Base-by-base conservation (phyloP, 164 flowering plant genomes). In the Chimonanthus praecox region DNA sequence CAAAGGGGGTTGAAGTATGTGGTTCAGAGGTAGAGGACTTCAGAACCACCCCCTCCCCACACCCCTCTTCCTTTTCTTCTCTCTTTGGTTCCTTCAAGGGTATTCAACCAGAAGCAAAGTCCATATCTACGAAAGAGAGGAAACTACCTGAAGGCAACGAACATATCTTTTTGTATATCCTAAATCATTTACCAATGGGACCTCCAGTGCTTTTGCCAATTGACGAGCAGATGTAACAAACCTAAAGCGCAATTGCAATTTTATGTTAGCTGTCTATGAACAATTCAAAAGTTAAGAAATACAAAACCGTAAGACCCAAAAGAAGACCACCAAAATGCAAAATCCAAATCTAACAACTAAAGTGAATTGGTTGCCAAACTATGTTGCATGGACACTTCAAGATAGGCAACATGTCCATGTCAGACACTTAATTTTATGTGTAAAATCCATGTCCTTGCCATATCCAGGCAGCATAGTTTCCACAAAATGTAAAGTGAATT, bases 101-200 rank as follows among this genome's bases (percentile, higher is more conserved):
- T 15, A 51, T 4, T 51, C 3, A 9, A 51, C 13, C 13, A 51
- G 58, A 51, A 51, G 1, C 13, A 51, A 51, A 51, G 13, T 51
- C 13, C 58, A 51, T 9, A 51, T 9, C 58, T 51, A 33, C 33
- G 58, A 51, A 10, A 51, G 58, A 54, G n/a, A 79, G 67, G 1
- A 68, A 50, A 71, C 50, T 82, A 96, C 99, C 99, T 96, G 99
- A 72, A 96, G 96, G 80, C 99, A 96, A 13, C 99, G 88, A 20
- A 96, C 96, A 71, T 96, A 96, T 96, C 99, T 85, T 84, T 96
- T 96, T n/a, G 99, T 96, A 79, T 96, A 96, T 69, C 99, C 99
- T 74, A 96, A 83, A 82, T 96, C 99, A 84, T 96, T 96, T 50
- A 96, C 99, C 73, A 94, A 78, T 16, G 99, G 99, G 66, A 92